Base-by-base conservation (phyloP, 306 rosid genomes). In the Prunus padus region DNA sequence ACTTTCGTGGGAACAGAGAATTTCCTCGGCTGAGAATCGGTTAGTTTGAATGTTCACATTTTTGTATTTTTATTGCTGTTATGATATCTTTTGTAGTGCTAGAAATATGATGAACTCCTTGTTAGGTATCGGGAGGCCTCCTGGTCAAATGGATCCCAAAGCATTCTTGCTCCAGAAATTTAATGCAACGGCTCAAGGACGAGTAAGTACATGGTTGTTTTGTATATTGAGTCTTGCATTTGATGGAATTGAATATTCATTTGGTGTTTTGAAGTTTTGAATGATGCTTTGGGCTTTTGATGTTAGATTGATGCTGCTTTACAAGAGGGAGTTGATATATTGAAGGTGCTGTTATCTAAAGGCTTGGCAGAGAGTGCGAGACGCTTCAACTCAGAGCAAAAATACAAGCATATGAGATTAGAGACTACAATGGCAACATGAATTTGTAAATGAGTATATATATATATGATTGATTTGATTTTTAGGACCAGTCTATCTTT, bases 91-190 rank as follows among this genome's bases (percentile, higher is more conserved):
- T 79, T 47, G 28, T 40, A 16, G 19, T n/a, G 42, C 71, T 56
- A 10, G 16, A 62, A 57, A 19, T 66, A 12, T 74, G 20, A 31
- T 60, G 31, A 33, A 11, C 76, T 42, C 56, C 62, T 70, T 69
- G 37, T 22, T 61, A 92, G 99, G 97, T 73, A 95, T 92, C 50
- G 99, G 96, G 54, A 88, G 85, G 80, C 97, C 97, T 71, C 96
- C 99, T 42, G 98, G 97, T 69, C 97, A 92, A 86, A 95, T 95
- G 99, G 99, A 95, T 84, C 97, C 99, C 50, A 92, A 95, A 80
- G 99, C 97, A 46, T 95, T 89, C 84, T 80, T 95, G 87, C 99
- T 95, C 74, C 96, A 90, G 83, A 89, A 87, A 71, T 92, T 95
- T 84, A 95, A 88, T 46, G 74, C 82, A 67, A 82, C 84, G 11